Evolutionary conservation across 2,329 filamentous ascomycete species (phyloP).

Genomic region (Colletotrichum cordylinicola): DNA sequence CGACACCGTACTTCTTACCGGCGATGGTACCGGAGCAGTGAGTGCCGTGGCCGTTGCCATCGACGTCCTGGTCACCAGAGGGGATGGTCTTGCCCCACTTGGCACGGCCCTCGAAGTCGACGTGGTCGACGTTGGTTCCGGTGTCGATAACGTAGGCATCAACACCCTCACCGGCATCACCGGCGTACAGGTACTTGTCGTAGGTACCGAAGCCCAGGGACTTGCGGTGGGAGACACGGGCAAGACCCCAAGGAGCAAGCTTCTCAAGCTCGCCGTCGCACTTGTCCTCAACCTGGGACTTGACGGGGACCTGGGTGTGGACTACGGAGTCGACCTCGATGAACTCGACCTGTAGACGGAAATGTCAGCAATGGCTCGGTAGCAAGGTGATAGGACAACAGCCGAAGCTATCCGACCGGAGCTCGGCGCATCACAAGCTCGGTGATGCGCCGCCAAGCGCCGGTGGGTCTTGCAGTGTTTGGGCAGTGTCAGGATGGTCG

Average conservation of each 20-base stretch:
- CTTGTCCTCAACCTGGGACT: conserved; percentile 41
- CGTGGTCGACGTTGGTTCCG: conserved; percentile 90
- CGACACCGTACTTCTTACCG: conserved; percentile 98
- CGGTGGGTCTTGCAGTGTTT: not conserved
- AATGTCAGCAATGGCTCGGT: conserved; percentile 13
- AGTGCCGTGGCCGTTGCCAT: conserved; percentile 98
- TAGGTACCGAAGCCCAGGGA: conserved; percentile 87
- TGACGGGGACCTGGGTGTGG: conserved; percentile 70
- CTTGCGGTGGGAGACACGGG: conserved; percentile 95
- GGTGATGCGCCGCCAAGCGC: not conserved
- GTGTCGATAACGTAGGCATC: conserved; percentile 99
- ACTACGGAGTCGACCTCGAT: conserved; percentile 95
- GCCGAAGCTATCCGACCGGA: not conserved
- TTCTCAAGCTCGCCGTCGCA: conserved; percentile 76
- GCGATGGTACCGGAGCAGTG: conserved; percentile 99
- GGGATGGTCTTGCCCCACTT: conserved; percentile 98
- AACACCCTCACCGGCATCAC: conserved; percentile 92
- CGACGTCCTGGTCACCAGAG: conserved; percentile 78
- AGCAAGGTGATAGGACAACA: not conserved
- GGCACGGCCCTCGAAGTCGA: conserved; percentile 96
- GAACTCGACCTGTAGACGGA: conserved; percentile 79
- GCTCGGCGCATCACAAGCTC: not conserved
- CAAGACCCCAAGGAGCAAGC: conserved; percentile 97
- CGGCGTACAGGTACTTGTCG: conserved; percentile 97
- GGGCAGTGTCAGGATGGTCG: not conserved